Evolutionary conservation across 202 grass and related monocot species (phyloP).

Genomic region (Cymbopogon flexuosus): DNA sequence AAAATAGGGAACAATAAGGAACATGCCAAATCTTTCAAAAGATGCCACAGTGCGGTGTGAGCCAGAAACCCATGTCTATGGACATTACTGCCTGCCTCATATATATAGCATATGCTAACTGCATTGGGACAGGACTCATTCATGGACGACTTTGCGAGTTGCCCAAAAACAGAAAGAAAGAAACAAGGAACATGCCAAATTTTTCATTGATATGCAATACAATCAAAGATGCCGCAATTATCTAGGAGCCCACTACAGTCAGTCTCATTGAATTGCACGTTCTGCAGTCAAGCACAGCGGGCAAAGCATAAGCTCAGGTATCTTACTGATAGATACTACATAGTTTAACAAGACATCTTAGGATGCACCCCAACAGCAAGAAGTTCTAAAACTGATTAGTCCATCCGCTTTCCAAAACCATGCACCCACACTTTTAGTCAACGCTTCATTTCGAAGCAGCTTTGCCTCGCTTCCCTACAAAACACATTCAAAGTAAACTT

Average conservation of each 20-base stretch:
- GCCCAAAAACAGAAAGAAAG: background rate
- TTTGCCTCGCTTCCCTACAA: conserved; percentile 30
- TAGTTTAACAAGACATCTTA: background rate
- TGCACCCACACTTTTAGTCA: background rate
- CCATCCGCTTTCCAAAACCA: background rate
- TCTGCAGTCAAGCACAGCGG: background rate
- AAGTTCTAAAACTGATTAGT: background rate
- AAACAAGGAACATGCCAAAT: background rate
- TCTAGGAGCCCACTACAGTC: background rate
- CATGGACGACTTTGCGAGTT: background rate
- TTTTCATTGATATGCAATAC: background rate
- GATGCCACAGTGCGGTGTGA: too few species aligned
- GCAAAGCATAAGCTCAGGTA: background rate
- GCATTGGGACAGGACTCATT: background rate
- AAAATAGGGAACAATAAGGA: too few species aligned
- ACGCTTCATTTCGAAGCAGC: background rate
- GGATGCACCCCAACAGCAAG: background rate
- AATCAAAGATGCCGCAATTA: background rate
- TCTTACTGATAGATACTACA: background rate
- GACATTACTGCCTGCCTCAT: too few species aligned
- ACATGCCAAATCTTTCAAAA: too few species aligned
- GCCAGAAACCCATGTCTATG: too few species aligned
- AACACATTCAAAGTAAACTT: background rate
- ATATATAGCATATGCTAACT: too few species aligned
- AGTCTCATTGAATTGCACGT: background rate